Conservation (phyloP, 352 stramenopile genomes). For the Pythium rhizo-oryzae region DNA sequence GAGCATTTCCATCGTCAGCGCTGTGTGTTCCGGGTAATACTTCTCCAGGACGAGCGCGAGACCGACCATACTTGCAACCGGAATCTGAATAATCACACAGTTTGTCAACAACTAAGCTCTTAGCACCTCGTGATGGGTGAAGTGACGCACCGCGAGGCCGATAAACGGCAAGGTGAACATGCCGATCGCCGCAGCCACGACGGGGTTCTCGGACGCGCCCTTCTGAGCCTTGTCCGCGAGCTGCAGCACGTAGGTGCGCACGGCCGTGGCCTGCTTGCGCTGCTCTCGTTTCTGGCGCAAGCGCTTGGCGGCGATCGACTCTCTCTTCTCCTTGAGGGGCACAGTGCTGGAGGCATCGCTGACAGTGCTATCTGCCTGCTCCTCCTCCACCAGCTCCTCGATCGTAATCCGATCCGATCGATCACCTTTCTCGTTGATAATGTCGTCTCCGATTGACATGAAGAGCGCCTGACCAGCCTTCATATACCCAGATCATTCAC, state of each 20-base stretch:
- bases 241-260: slow-evolving; percentile 56
- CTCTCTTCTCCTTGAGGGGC: slow-evolving; percentile 5
- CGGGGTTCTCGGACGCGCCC: slow-evolving; percentile 56
- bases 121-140: no score
- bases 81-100: slow-evolving; percentile 44
- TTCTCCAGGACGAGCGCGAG: slow-evolving; percentile 77
- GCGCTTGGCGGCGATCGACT: slow-evolving; percentile 18
- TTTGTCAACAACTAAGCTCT: not conserved
- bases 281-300: slow-evolving; percentile 29
- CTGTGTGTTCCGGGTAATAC: slow-evolving; percentile 78
- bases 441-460: slow-evolving; percentile 68
- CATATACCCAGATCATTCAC: not conserved
- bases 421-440: slow-evolving; percentile 30
- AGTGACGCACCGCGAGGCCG: slow-evolving; percentile 59
- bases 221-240: slow-evolving; percentile 44
- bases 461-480: slow-evolving; percentile 71
- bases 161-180: slow-evolving; percentile 73
- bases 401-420: slow-evolving; percentile 68
- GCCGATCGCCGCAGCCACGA: slow-evolving; percentile 59
- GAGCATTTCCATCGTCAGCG: slow-evolving; percentile 64
- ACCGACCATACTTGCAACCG: slow-evolving; percentile 68
- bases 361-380: slow-evolving; percentile 5
- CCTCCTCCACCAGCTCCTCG: slow-evolving; percentile 58
- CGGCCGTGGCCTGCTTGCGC: slow-evolving; percentile 38
- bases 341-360: not conserved